Conservation (phyloP, 2,329 filamentous ascomycete species). For the Talaromyces sp. region DNA sequence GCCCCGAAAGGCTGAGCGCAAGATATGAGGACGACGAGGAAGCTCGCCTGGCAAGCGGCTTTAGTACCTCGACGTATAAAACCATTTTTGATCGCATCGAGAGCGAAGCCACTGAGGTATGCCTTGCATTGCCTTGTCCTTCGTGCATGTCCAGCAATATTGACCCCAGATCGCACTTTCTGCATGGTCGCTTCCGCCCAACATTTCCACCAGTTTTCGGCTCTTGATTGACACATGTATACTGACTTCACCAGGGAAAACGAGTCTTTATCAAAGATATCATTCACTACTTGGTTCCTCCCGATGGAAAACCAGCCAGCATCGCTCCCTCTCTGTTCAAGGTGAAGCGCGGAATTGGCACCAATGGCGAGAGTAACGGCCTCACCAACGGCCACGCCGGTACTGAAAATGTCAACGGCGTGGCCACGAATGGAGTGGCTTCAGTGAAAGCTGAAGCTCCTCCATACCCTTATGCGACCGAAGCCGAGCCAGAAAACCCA, state of each 20-base stretch:
- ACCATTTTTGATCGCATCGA: slow-evolving; percentile 75
- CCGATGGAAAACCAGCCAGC: slow-evolving; percentile 61
- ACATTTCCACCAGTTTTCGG: neutral
- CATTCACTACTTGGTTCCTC: slow-evolving; percentile 83
- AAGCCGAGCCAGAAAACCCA: slow-evolving; percentile 68
- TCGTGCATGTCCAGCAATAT: neutral
- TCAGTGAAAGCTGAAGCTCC: slow-evolving; percentile 23
- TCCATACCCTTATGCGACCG: slow-evolving; percentile 58
- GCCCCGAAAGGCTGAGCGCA: slow-evolving; percentile 77
- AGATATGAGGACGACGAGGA: slow-evolving; percentile 70
- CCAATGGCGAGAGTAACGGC: slow-evolving; percentile 28
- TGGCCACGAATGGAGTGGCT: slow-evolving; percentile 25
- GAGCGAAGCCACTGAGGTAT: slow-evolving; percentile 68
- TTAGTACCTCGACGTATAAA: slow-evolving; percentile 43
- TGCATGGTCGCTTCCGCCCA: neutral
- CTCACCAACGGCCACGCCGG: slow-evolving; percentile 21
- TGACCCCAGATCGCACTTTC: neutral
- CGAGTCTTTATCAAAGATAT: slow-evolving; percentile 98
- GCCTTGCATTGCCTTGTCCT: slow-evolving; percentile 25
- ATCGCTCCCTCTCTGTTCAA: slow-evolving; percentile 72
- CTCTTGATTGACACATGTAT: neutral
- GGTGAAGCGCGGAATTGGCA: slow-evolving; percentile 59
- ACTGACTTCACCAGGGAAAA: slow-evolving; percentile 61
- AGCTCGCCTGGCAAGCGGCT: slow-evolving; percentile 42
- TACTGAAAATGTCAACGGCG: slow-evolving; percentile 13